These are phyloP conservation scores for Microsporum ferrugineum DNA, from an alignment of 2,329 filamentous ascomycete species.

Conservation along the genomic window DNA sequence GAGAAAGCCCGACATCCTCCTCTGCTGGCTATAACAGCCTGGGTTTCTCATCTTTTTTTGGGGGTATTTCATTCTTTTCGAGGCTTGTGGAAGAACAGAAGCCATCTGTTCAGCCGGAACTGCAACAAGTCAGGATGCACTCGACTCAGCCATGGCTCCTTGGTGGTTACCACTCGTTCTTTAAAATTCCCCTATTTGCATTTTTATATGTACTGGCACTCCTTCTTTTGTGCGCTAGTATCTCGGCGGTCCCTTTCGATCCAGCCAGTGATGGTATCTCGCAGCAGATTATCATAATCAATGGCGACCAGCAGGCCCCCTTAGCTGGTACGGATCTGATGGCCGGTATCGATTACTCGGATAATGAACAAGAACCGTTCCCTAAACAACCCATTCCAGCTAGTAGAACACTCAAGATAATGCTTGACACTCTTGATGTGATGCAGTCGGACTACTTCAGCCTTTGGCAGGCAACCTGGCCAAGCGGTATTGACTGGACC, in stretches of 20 bases:
- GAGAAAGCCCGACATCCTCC: neutral
- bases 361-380: constrained; percentile 16
- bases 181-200: neutral
- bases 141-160: neutral
- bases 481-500: constrained; percentile 84
- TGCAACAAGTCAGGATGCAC: neutral
- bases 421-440: constrained; percentile 55
- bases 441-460: constrained; percentile 72
- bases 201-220: neutral
- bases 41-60: neutral
- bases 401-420: constrained; percentile 25
- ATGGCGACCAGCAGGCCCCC: neutral
- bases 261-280: neutral
- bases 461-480: constrained; percentile 70
- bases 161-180: neutral
- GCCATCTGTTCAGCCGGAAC: neutral
- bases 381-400: constrained; percentile 11
- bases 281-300: neutral
- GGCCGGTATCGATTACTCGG: constrained; percentile 5
- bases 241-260: neutral
- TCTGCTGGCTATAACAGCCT: neutral
- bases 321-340: neutral
- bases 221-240: neutral
- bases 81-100: neutral
- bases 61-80: neutral